Percentiles rank a stretch among this genome's conserved stretches.
phyloP scores from a whole-genome alignment of 1,139 yeast genomes.

The Taphrina wiesneri region DNA sequence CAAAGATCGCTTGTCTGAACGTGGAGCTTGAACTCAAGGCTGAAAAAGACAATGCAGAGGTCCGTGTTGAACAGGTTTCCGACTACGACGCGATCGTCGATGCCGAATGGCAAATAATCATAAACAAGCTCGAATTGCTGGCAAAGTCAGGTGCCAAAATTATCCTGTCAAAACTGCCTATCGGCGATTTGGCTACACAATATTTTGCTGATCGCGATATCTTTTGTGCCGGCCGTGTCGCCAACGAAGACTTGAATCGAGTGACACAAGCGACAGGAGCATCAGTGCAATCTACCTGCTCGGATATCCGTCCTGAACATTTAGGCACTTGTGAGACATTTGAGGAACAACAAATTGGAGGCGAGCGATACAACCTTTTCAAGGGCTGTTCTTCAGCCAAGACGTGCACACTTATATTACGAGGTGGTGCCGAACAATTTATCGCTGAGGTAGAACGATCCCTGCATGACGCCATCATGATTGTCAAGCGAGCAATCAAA shows the following conservation, averaged over 20 bases:
- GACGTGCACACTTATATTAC: constrained; percentile 86
- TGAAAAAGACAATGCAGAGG: constrained; percentile 99
- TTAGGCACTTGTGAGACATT: constrained; percentile 83
- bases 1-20: constrained; percentile 80
- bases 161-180: constrained; percentile 89
- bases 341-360: constrained; percentile 94
- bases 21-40: constrained; percentile 96
- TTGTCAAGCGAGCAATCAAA: constrained; percentile 90
- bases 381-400: constrained; percentile 89
- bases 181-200: constrained; percentile 98
- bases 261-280: constrained; percentile 96
- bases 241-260: constrained; percentile 85
- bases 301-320: constrained; percentile 69
- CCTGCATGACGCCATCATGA: constrained; percentile 96
- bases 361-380: constrained; percentile 89
- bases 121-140: constrained; percentile 80
- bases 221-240: constrained; percentile 96
- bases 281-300: constrained; percentile 78
- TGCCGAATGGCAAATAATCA: constrained; percentile 96
- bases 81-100: constrained; percentile 96
- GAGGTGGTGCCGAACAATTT: constrained; percentile 99
- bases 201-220: constrained; percentile 94
- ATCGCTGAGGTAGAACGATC: constrained; percentile 98
- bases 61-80: constrained; percentile 86
- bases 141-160: constrained; percentile 86